Evolutionary conservation across 495 filamentous ascomycete genomes (phyloP), one percentile per base, ranked within the genome.

Genomic region (Aspergillus kassunensis): DNA sequence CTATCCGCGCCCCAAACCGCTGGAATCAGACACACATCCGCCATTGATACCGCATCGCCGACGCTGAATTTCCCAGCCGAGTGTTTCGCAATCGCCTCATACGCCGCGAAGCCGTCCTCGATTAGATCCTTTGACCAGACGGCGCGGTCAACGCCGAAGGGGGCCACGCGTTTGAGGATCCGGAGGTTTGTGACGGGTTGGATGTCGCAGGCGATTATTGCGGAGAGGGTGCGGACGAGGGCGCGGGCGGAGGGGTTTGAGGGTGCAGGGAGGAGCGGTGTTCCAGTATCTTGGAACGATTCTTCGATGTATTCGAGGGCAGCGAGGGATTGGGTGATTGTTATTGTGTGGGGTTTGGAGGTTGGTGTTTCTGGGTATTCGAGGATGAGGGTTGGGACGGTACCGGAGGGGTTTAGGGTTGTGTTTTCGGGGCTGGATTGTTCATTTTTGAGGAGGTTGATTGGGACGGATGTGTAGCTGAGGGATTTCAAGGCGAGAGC

Each of bases 231-330:
- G 23, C 75, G 66, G 8, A 75, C 75, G 4, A 61, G 45, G 0
- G 74, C 77, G 16, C 77, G 61, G 6, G 39, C 24, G 6, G 53
- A 45, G 0, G 70, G 59, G 33, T 76, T 57, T 0, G 57, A 52
- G 0, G 15, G 0, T 0, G 56, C 57, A 7, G 77, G 77, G 0
- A 80, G 69, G 11, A 79, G 65, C 0, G 53, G n/a, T 6, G 58
- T 39, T 18, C 55, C 30, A 29, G 53, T 29, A 20, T 51, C 16
- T 42, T 73, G 67, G 58, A 62, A 70, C 15, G 60, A 59, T 49
- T 81, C 78, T 33, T 80, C 76, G 19, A 82, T 69, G 53, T 76
- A 82, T 60, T 81, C 75, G 10, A 82, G 70, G 9, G 73, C 73
- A 1, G 79, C 71, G 43, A 80, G 60, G 24, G 76, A 80, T 53